Base-by-base conservation (phyloP, 2,329 filamentous ascomycete genomes). In the Trichothecium sympodiale region DNA sequence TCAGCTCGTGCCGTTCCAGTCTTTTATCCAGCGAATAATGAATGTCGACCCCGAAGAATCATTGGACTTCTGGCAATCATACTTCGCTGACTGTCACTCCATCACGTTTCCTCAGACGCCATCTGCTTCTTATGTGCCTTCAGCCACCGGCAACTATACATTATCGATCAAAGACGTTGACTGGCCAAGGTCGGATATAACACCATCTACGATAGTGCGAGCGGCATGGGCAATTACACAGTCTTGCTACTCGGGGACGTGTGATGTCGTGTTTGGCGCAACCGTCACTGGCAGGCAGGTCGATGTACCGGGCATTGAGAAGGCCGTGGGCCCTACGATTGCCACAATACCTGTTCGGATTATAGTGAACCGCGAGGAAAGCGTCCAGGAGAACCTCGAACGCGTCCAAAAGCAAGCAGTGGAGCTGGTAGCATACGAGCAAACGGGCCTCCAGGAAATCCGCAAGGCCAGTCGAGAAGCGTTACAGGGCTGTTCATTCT, bases 1-100 rank as follows among this genome's bases (percentile, higher is more conserved):
- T 25, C 27, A 12, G 15, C 18, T 53, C 0, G 53, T 57, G 12
- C 49, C 51, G 12, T 65, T 63, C 45, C 60, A 58, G 36, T 48
- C 55, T 29, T 66, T 65, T 36, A 60, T 66, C 41, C 53, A 54
- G 29, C 60, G 62, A 38, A 52, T 67, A 8, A 40, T 46, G 12
- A 45, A 49, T 15, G 50, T 54, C 36, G 53, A 62, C 23, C 47
- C 52, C 15, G 37, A 46, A 4, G 51, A 48, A 2, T 59, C 60
- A 5, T 55, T 61, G 38, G 43, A 39, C 1, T 67, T 61, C 44
- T 67, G 64, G 64, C 48, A 51, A 15, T 50, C 57, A 28, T 29
- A 39, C 1, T 39, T 48, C 0, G 38, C 42, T n/a, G n/a, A n/a
- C n/a, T n/a, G n/a, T n/a, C n/a, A n/a, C n/a, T n/a, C n/a, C n/a